These are phyloP conservation scores for Exophiala lecanii-corni DNA, from an alignment of 2,329 filamentous ascomycete genomes.

Conservation along the genomic window DNA sequence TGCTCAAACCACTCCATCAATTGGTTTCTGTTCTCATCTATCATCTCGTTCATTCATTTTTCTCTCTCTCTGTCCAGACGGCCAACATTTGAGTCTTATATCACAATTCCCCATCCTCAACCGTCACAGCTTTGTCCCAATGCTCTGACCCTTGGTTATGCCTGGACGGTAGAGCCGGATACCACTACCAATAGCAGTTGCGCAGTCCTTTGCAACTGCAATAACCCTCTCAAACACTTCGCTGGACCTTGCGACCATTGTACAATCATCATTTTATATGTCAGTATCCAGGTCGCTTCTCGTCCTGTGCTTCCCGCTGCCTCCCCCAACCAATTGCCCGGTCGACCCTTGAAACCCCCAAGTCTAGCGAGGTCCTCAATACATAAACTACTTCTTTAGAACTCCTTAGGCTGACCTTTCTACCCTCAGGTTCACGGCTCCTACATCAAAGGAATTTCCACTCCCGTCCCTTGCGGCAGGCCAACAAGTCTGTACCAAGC, in stretches of 20 bases:
- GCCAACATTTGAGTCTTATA: too few species aligned
- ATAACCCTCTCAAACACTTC: conserved; percentile 21
- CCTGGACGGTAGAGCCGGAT: conserved; percentile 24
- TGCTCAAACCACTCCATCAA: too few species aligned
- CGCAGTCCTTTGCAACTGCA: conserved; percentile 14
- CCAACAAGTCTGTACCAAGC: too few species aligned
- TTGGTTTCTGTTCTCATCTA: too few species aligned
- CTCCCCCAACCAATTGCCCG: background rate
- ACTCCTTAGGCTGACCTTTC: too few species aligned
- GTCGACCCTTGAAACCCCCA: background rate
- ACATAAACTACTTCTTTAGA: too few species aligned
- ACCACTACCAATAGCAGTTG: conserved; percentile 19
- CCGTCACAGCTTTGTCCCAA: conserved; percentile 28
- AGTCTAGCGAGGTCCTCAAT: background rate
- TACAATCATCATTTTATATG: conserved; percentile 19
- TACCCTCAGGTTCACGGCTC: too few species aligned
- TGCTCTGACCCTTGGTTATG: conserved; percentile 23
- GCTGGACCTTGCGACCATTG: conserved; percentile 25
- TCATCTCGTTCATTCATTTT: too few species aligned
- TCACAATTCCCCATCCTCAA: too few species aligned
- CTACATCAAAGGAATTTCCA: too few species aligned
- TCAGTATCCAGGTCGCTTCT: conserved; percentile 30
- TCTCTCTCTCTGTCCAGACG: too few species aligned
- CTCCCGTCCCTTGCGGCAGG: too few species aligned
- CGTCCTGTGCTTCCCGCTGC: conserved; percentile 23